phyloP scores from a whole-genome alignment of 345 rosid genomes.

The Citrus australasica region DNA sequence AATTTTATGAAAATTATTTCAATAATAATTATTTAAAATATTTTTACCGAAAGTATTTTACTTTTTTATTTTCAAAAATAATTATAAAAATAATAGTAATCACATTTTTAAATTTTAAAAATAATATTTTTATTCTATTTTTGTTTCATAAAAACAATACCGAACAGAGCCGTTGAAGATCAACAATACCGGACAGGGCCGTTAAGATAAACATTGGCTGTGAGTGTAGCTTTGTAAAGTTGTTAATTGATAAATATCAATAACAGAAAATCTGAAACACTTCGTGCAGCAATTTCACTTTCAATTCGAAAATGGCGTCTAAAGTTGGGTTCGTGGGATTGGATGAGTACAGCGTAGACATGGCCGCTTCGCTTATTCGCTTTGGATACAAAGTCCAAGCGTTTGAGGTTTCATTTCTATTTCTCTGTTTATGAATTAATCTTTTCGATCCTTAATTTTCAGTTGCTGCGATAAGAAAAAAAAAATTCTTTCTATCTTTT shows the following conservation, averaged over 20 bases:
- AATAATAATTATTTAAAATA: no score
- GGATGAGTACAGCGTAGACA: slow-evolving; percentile 58
- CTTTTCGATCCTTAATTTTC: background rate
- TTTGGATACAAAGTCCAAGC: slow-evolving; percentile 71
- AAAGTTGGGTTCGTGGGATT: slow-evolving; percentile 70
- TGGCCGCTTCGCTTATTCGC: slow-evolving; percentile 66
- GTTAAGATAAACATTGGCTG: no score
- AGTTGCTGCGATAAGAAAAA: background rate
- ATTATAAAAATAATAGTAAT: no score
- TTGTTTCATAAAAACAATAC: no score
- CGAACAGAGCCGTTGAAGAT: no score
- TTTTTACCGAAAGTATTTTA: no score
- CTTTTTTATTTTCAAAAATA: no score
- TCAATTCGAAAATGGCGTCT: slow-evolving; percentile 21
- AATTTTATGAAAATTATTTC: no score
- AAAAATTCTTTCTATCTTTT: background rate
- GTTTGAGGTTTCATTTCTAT: slow-evolving; percentile 46
- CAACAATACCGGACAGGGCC: no score
- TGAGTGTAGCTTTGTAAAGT: background rate
- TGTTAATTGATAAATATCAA: background rate
- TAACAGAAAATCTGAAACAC: background rate
- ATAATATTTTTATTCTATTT: no score
- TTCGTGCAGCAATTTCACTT: background rate
- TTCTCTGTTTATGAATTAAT: background rate
- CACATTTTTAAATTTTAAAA: no score